These are phyloP conservation scores for Lantana camara DNA, from an alignment of 257 asterid genomes.

Conservation along the genomic window DNA sequence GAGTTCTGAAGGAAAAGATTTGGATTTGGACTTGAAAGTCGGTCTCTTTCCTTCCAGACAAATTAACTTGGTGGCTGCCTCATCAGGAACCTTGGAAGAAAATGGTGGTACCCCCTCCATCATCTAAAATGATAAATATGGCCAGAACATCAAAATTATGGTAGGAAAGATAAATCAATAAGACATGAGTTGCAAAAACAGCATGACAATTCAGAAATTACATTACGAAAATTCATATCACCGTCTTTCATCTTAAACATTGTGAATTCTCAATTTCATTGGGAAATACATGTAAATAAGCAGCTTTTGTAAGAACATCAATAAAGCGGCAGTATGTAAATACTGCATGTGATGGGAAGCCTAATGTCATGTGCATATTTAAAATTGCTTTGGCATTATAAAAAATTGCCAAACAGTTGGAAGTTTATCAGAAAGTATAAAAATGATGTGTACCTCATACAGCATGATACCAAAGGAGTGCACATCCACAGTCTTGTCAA, in stretches of 20 bases:
- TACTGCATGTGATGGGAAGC: too few species aligned
- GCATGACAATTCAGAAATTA: neutral
- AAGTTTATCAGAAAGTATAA: neutral
- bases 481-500: constrained; percentile 87
- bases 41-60: constrained; percentile 85
- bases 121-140: constrained; percentile 61
- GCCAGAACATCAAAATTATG: constrained; percentile 13
- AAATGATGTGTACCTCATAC: constrained; percentile 65
- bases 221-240: neutral
- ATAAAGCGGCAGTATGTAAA: neutral
- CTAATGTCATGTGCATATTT: too few species aligned
- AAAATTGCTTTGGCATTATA: too few species aligned
- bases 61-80: constrained; percentile 63
- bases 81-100: constrained; percentile 80
- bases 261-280: neutral
- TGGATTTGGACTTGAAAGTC: constrained; percentile 74
- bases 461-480: constrained; percentile 82
- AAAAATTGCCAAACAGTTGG: neutral
- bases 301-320: neutral
- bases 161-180: neutral
- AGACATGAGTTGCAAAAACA: neutral
- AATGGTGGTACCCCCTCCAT: constrained; percentile 80
- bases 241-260: constrained; percentile 2
- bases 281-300: neutral
- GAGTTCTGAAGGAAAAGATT: constrained; percentile 72